Percentiles rank a stretch among this genome's conserved stretches.
These are phyloP conservation scores for Stevia rebaudiana DNA, from an alignment of 140 eudicot genomes.

Conservation along the genomic window DNA sequence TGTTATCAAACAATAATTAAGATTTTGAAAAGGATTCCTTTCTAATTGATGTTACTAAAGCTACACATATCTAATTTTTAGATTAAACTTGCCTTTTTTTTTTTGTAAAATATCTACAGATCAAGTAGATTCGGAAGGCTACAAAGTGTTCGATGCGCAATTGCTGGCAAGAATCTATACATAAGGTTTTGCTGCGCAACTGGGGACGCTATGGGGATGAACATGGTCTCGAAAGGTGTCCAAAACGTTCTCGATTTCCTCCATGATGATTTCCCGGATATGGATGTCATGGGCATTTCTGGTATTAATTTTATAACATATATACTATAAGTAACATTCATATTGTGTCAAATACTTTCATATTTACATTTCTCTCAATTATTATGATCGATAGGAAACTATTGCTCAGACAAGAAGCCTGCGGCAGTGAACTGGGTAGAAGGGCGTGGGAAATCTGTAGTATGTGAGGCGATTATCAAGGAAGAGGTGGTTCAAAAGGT, in stretches of 20 bases:
- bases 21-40: not conserved
- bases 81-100: too few relatives aligned
- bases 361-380: not conserved
- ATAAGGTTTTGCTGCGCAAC: slow-evolving; percentile 57
- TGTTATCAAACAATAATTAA: too few relatives aligned
- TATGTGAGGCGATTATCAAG: slow-evolving; percentile 62
- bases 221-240: slow-evolving; percentile 78
- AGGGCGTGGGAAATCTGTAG: slow-evolving; percentile 71
- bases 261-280: slow-evolving; percentile 52
- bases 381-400: slow-evolving; percentile 47
- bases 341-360: not conserved
- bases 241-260: slow-evolving; percentile 62
- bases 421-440: slow-evolving; percentile 72
- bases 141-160: slow-evolving; percentile 52
- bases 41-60: not conserved
- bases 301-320: slow-evolving; percentile 27
- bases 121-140: slow-evolving; percentile 65
- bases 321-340: not conserved
- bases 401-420: slow-evolving; percentile 64
- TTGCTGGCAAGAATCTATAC: slow-evolving; percentile 70
- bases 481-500: slow-evolving; percentile 57
- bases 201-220: slow-evolving; percentile 84
- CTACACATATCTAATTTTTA: too few relatives aligned
- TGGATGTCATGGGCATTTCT: slow-evolving; percentile 70
- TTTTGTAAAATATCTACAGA: too few relatives aligned